Percentiles rank a stretch among this genome's conserved stretches.
These are phyloP conservation scores for Tylopilus orsonianus DNA, from an alignment of 1,284 basidiomycete species.

Conservation along the genomic window DNA sequence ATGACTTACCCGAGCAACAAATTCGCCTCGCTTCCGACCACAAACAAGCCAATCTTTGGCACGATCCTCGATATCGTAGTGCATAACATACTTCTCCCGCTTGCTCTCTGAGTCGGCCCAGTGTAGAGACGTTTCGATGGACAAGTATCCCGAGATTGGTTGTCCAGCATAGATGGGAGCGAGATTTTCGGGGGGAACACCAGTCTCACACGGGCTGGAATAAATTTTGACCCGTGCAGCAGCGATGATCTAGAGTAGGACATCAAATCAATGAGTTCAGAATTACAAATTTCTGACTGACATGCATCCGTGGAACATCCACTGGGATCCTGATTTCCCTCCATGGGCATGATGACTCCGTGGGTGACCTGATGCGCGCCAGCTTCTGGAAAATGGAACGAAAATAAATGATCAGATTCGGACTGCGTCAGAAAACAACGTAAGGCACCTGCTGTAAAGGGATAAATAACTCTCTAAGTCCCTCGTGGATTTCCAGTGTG, in stretches of 20 bases:
- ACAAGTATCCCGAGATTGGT: constrained; percentile 63
- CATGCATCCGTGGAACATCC: constrained; percentile 78
- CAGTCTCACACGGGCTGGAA: constrained; percentile 32
- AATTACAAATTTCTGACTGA: constrained; percentile 37
- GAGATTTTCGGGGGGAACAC: constrained; percentile 26
- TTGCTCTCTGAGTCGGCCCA: constrained; percentile 59
- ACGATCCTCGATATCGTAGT: constrained; percentile 76
- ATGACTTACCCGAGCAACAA: constrained; percentile 57
- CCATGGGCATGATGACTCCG: constrained; percentile 42
- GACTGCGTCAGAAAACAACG: neutral
- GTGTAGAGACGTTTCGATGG: constrained; percentile 68
- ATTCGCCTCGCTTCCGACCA: constrained; percentile 77
- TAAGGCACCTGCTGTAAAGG: constrained; percentile 41
- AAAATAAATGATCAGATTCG: neutral
- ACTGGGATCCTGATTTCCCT: constrained; percentile 75
- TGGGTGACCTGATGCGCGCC: constrained; percentile 12
- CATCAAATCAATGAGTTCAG: neutral
- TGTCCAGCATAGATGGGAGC: constrained; percentile 74
- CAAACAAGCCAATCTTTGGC: constrained; percentile 81
- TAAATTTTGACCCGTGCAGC: constrained; percentile 60
- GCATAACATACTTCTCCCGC: constrained; percentile 51
- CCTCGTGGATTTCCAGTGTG: constrained; percentile 36
- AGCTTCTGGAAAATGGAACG: constrained; percentile 23
- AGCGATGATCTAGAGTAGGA: constrained; percentile 58
- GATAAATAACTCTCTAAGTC: constrained; percentile 39